These are phyloP conservation scores for Cymbopogon citratus DNA, from an alignment of 176 grass and related monocot genomes.

Conservation along the genomic window DNA sequence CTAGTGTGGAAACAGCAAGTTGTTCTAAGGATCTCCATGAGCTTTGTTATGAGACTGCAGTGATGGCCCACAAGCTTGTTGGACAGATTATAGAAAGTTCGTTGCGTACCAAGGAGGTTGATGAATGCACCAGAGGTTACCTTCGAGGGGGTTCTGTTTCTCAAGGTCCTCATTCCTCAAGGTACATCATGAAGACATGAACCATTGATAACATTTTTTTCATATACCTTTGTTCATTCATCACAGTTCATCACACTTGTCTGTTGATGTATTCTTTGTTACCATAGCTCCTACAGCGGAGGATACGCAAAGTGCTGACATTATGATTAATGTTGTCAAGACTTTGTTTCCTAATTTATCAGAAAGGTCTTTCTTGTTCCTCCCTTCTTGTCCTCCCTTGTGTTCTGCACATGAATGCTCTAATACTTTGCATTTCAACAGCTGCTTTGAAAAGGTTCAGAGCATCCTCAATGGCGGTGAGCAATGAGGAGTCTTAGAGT, in stretches of 20 bases:
- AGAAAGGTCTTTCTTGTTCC: background rate
- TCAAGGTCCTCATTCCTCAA: background rate
- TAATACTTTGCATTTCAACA: background rate
- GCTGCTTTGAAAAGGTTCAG: background rate
- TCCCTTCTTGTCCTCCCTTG: background rate
- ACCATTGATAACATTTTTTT: background rate
- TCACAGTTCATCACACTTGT: background rate
- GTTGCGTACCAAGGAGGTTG: background rate
- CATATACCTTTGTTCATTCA: background rate
- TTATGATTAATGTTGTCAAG: background rate
- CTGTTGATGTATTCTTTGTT: background rate
- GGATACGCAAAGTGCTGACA: background rate
- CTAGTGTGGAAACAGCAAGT: background rate
- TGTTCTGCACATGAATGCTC: background rate
- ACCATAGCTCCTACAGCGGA: background rate
- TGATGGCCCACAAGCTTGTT: conserved; percentile 18
- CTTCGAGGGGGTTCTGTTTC: conserved; percentile 9
- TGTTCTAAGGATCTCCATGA: background rate
- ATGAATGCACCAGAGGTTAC: conserved; percentile 5
- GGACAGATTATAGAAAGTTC: conserved; percentile 11
- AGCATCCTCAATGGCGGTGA: background rate
- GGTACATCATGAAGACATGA: background rate
- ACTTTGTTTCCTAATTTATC: background rate
- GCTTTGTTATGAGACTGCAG: conserved; percentile 27
- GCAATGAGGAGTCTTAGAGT: background rate